Evolutionary conservation across 2,329 filamentous ascomycete species (phyloP), one percentile per base, ranked within the genome.

Genomic region (Albifimbria verrucaria): DNA sequence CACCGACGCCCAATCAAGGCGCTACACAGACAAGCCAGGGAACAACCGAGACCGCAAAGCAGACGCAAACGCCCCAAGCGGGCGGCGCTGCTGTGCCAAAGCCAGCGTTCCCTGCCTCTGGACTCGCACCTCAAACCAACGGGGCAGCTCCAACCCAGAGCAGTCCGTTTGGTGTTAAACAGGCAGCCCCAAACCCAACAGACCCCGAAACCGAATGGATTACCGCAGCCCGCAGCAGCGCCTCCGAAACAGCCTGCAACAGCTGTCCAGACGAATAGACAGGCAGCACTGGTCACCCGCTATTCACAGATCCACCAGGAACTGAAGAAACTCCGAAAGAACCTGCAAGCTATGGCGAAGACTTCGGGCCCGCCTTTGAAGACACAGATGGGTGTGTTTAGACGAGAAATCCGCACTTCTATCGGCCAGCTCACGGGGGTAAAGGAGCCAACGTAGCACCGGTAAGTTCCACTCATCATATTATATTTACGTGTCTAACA

Each of bases 361-460:
- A 52, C 65, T 15, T 58, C 67, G 62, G 67, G 58, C 2, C 75
- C 73, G 4, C 69, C 64, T 2, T 71, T 92, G 24, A 90, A 90
- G 68, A 76, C 78, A 49, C 79, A 82, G 32, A 79, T 90, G 65
- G 87, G 89, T 28, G 82, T 90, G 51, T 84, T 89, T 77, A 80
- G 90, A 41, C 78, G 90, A 54, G 81, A 86, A 42, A 85, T 94
- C 50, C 81, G 82, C 39, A 88, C 87, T 62, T 85, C 80, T 18
- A 80, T 93, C 51, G 90, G 90, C 7, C 89, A 94, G 65, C 72
- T 92, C 24, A 87, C 85, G 80, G 79, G 39, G 86, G 82, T 52
- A 86, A 81, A 60, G 81, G 79, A 11, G 79, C 78, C 21, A 91
- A 91, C 61, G 60, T 62, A 2, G 63, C 66, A 39, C 67, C 69